These are phyloP conservation scores for Bolboschoenus planiculmis DNA, from an alignment of 176 grass and related monocot genomes.

Conservation along the genomic window DNA sequence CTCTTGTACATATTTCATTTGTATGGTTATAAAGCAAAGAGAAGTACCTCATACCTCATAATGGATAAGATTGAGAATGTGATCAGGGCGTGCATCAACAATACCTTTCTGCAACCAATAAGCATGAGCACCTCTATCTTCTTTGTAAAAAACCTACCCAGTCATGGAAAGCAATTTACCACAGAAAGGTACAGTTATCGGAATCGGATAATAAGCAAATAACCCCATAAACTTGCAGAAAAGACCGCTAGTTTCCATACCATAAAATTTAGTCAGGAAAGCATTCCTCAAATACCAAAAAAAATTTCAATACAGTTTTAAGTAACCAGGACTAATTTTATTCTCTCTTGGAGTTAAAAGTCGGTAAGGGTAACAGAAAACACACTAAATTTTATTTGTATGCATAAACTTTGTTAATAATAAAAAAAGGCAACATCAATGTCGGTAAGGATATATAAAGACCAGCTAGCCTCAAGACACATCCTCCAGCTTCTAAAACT, in stretches of 20 bases:
- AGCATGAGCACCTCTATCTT: slow-evolving; percentile 83
- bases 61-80: slow-evolving; percentile 89
- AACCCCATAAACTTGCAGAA: not conserved
- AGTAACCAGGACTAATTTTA: not conserved
- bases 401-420: not conserved
- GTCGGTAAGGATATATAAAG: slow-evolving; percentile 79
- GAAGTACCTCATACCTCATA: slow-evolving; percentile 55
- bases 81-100: slow-evolving; percentile 63
- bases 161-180: slow-evolving; percentile 40
- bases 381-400: not conserved
- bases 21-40: not conserved
- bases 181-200: not conserved
- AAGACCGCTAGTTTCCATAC: not conserved
- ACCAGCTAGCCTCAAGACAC: slow-evolving; percentile 75
- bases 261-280: not conserved
- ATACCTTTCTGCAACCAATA: slow-evolving; percentile 79
- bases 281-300: not conserved
- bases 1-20: not conserved
- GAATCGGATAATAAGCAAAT: not conserved
- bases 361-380: not conserved
- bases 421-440: not conserved
- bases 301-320: not conserved
- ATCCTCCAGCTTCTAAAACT: slow-evolving; percentile 62
- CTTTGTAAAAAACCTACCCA: slow-evolving; percentile 57
- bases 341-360: not conserved